Evolutionary conservation across 2,329 filamentous ascomycete genomes (phyloP).

Genomic region (Pyrenochaeta sp.): DNA sequence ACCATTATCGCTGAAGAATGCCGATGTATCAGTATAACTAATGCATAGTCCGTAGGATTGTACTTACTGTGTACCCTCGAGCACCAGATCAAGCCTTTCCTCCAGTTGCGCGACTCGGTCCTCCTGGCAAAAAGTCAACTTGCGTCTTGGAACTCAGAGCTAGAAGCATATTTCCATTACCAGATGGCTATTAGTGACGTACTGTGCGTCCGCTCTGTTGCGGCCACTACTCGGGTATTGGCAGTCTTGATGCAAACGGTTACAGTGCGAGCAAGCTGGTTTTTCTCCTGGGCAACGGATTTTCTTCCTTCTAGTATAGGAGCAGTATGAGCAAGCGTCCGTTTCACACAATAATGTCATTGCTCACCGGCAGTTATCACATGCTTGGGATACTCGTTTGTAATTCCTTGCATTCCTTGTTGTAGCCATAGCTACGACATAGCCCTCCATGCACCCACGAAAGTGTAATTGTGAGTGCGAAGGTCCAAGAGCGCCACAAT

Average conservation of each 20-base stretch:
- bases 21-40: neutral
- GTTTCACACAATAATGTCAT: too few relatives aligned
- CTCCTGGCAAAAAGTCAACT: neutral
- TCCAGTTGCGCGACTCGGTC: slow-evolving; percentile 1
- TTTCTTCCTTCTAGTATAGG: neutral
- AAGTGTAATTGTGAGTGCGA: too few relatives aligned
- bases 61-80: neutral
- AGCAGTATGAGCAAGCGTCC: neutral
- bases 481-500: too few relatives aligned
- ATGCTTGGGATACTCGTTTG: slow-evolving; percentile 4
- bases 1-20: neutral
- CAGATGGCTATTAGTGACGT: neutral
- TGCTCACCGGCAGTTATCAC: neutral
- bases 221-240: neutral
- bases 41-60: neutral
- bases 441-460: too few relatives aligned
- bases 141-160: neutral
- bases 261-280: slow-evolving; percentile 3
- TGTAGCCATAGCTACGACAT: neutral
- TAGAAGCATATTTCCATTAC: neutral
- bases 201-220: neutral
- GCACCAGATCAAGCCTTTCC: neutral
- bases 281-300: slow-evolving; percentile 2
- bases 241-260: neutral
- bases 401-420: slow-evolving; percentile 1